phyloP scores from a whole-genome alignment of 345 rosid species.

The Eucalyptus dawsonii region DNA sequence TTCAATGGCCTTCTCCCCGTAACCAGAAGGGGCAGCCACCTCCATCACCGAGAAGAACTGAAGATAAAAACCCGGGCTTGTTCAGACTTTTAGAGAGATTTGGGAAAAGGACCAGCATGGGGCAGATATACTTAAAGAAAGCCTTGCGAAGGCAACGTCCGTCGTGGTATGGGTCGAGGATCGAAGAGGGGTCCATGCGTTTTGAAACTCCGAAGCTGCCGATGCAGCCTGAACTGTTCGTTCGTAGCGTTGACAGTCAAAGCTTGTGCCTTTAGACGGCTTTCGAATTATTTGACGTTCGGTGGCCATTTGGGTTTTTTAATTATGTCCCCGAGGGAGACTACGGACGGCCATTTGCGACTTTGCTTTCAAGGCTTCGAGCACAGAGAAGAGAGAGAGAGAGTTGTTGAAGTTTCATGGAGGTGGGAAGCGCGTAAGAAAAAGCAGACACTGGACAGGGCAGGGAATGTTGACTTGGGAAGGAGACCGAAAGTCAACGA shows the following conservation, averaged over 20 bases:
- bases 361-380: not conserved
- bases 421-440: not conserved
- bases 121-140: not conserved
- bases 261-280: not conserved
- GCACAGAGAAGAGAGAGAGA: not conserved
- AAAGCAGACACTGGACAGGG: not conserved
- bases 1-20: slow-evolving; percentile 15
- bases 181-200: not conserved
- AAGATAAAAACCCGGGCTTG: not conserved
- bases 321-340: not conserved
- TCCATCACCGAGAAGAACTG: not conserved
- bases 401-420: not conserved
- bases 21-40: not conserved
- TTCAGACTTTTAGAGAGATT: not conserved
- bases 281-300: not conserved
- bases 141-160: not conserved
- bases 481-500: not conserved
- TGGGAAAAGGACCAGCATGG: not conserved
- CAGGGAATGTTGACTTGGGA: not conserved
- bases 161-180: not conserved
- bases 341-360: not conserved
- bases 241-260: not conserved
- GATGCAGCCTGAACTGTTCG: not conserved
- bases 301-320: not conserved
- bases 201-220: not conserved